Percentiles rank a stretch among this genome's conserved stretches.
These are phyloP conservation scores for Albugo laibachii DNA, from an alignment of 352 stramenopile species.

Conservation along the genomic window DNA sequence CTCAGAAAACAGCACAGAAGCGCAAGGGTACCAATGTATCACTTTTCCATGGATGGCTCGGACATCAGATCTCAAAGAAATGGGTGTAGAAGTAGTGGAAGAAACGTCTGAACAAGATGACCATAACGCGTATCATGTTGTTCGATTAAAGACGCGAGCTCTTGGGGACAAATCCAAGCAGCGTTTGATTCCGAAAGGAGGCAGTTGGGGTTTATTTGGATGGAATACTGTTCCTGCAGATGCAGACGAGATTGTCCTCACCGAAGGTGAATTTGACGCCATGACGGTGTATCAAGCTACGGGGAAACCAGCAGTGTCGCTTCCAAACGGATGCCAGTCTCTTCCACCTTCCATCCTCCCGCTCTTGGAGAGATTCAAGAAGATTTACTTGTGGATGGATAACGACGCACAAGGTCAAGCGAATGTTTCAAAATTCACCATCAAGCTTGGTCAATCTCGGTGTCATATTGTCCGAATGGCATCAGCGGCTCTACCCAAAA, in stretches of 20 bases:
- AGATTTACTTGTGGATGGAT: slow-evolving; percentile 99
- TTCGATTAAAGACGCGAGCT: slow-evolving; percentile 69
- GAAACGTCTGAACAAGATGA: slow-evolving; percentile 16
- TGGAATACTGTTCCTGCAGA: slow-evolving; percentile 89
- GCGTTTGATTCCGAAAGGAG: slow-evolving; percentile 77
- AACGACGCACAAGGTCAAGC: slow-evolving; percentile 88
- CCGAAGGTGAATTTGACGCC: slow-evolving; percentile 93
- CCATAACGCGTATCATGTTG: slow-evolving; percentile 61
- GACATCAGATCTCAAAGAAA: slow-evolving; percentile 53
- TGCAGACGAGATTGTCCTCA: slow-evolving; percentile 87
- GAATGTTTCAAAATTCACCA: slow-evolving; percentile 91
- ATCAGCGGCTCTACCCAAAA: background rate
- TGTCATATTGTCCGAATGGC: slow-evolving; percentile 80
- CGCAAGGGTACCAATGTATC: slow-evolving; percentile 68
- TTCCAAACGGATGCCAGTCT: slow-evolving; percentile 94
- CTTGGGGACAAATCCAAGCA: slow-evolving; percentile 77
- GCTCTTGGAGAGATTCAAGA: slow-evolving; percentile 91
- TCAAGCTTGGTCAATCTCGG: slow-evolving; percentile 85
- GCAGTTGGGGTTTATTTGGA: slow-evolving; percentile 97
- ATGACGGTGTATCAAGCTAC: slow-evolving; percentile 96
- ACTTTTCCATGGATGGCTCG: slow-evolving; percentile 93
- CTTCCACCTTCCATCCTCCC: slow-evolving; percentile 89
- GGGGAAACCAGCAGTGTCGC: slow-evolving; percentile 77
- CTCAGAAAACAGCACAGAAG: slow-evolving; percentile 6
- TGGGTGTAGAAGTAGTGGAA: slow-evolving; percentile 37